These are phyloP conservation scores for Chaetomidium leptoderma DNA, from an alignment of 495 filamentous ascomycete genomes.

Conservation along the genomic window DNA sequence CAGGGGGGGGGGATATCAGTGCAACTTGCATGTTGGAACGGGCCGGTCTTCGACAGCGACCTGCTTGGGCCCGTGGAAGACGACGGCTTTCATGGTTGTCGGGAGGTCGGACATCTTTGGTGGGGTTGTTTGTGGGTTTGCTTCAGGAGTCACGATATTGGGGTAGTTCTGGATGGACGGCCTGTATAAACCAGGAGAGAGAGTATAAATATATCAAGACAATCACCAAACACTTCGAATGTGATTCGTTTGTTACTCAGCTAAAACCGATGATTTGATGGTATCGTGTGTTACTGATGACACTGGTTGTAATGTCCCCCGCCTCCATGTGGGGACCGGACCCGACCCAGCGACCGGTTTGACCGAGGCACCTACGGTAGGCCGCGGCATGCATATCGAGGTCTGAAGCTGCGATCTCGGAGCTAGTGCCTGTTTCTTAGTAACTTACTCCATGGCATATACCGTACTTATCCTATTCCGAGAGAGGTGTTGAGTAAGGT, in stretches of 20 bases:
- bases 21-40: conserved; percentile 48
- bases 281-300: too few species aligned
- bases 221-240: neutral
- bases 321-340: conserved; percentile 4
- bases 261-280: neutral
- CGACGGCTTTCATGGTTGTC: conserved; percentile 62
- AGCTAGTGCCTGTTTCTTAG: conserved; percentile 3
- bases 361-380: conserved; percentile 3
- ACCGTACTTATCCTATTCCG: too few species aligned
- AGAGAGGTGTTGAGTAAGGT: too few species aligned
- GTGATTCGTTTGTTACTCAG: neutral
- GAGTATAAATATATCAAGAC: neutral
- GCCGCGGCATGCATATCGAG: conserved; percentile 10
- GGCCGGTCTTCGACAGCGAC: conserved; percentile 62
- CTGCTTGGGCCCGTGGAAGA: conserved; percentile 62
- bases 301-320: too few species aligned
- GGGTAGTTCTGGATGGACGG: neutral
- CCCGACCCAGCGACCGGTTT: conserved; percentile 1
- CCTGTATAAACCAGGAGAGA: neutral
- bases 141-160: too few species aligned
- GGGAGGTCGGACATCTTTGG: conserved; percentile 12
- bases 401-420: conserved; percentile 5
- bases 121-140: neutral
- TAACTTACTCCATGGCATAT: too few species aligned
- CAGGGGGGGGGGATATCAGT: too few species aligned